phyloP scores from a whole-genome alignment of 371 early-diverging fungal genomes.

The Zychaea mexicana region DNA sequence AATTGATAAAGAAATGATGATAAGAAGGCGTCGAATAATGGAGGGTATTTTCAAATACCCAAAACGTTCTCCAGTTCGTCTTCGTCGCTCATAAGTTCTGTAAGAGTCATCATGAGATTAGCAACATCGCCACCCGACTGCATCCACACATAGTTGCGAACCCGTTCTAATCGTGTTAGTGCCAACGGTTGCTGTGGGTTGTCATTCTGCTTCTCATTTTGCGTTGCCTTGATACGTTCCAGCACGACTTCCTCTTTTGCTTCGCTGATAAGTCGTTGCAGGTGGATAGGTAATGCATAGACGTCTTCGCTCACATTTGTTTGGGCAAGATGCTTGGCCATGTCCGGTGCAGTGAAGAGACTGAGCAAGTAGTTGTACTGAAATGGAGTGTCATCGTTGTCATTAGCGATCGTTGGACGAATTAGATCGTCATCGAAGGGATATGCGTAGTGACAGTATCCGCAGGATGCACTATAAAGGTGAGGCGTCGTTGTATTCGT shows the following conservation, averaged over 20 bases:
- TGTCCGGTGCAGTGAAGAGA: slow-evolving; percentile 25
- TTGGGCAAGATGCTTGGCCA: slow-evolving; percentile 20
- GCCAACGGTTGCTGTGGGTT: slow-evolving; percentile 1
- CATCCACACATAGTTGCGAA: slow-evolving; percentile 23
- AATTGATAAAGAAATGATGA: background rate
- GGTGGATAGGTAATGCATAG: slow-evolving; percentile 27
- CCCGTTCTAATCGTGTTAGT: slow-evolving; percentile 21
- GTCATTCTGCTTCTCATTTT: slow-evolving; percentile 1
- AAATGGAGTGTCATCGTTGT: slow-evolving; percentile 15
- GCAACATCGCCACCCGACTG: slow-evolving; percentile 33
- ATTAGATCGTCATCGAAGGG: background rate
- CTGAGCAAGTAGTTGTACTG: slow-evolving; percentile 25
- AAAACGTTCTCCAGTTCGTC: slow-evolving; percentile 28
- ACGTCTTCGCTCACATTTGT: slow-evolving; percentile 28
- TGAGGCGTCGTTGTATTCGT: background rate
- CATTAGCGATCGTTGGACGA: background rate
- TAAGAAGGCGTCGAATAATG: background rate
- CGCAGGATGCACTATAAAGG: slow-evolving; percentile 1
- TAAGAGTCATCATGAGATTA: slow-evolving; percentile 27
- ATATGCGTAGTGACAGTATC: background rate
- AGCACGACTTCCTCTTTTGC: slow-evolving; percentile 34
- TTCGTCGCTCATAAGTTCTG: slow-evolving; percentile 38
- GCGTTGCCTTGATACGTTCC: slow-evolving; percentile 10
- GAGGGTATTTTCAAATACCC: background rate
- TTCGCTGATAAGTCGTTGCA: slow-evolving; percentile 29